Evolutionary conservation across 2,329 filamentous ascomycete species (phyloP), one percentile per base, ranked within the genome.

Genomic region (Hymenoscyphus scutula): DNA sequence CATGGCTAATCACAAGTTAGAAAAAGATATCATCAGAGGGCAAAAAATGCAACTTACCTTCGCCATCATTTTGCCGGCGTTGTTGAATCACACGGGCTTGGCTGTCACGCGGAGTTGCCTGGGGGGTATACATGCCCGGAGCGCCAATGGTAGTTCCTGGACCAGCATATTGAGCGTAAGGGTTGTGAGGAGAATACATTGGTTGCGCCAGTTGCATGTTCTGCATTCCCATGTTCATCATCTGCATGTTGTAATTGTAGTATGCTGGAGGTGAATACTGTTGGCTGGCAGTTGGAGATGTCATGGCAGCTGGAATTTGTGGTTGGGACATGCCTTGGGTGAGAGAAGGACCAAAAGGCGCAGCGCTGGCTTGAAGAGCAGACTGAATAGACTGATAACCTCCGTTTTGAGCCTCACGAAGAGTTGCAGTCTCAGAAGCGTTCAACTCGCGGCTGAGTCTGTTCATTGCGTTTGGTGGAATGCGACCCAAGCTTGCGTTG

Each of bases 401-500:
- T 70, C 76, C 74, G 62, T 72, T 76, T 51, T 74, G 73, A 37
- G 81, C 80, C 61, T 85, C 80, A 34, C 76, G 74, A 45, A 71
- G 57, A 15, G 64, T 66, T 27, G 65, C 60, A 32, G 65, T 62
- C n/a, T 74, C 72, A 25, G 63, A 60, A 13, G 71, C 64, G 45
- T 76, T 77, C 29, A 92, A 78, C 73, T 94, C 90, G 62, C 90
- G 88, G 74, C 82, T 90, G 73, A 92, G 89, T 65, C 89, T 84
- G 60, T 85, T 84, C 61, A 82, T 82, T 59, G 89, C 76, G 62
- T 86, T 86, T 53, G 84, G 81, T 34, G 91, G 90, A 71, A 92
- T 91, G 60, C 91, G 89, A 59, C 92, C 91, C 64, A 95, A 83
- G 74, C 86, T 95, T 41, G 89, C 88, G 74, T 92, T 94, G 77